These are phyloP conservation scores for Erodium maritimum DNA, from an alignment of 345 rosid genomes.

Conservation along the genomic window DNA sequence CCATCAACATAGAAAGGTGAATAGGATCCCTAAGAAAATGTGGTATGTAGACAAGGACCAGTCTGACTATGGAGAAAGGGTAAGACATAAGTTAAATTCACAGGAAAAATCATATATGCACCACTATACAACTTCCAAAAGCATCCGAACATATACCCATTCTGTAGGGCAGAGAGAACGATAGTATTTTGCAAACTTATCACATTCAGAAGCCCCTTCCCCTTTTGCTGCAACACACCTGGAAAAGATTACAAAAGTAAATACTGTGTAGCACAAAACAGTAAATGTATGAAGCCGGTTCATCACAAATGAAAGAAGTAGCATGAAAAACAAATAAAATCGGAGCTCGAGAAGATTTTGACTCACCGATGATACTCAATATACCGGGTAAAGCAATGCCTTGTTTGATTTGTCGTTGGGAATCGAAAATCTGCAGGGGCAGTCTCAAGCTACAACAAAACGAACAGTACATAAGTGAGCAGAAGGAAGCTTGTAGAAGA, in stretches of 20 bases:
- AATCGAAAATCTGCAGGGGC: constrained; percentile 99
- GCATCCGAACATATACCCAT: constrained; percentile 52
- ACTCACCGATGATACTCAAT: constrained; percentile 83
- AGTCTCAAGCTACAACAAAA: constrained; percentile 65
- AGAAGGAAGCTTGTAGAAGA: constrained; percentile 1
- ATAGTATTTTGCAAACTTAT: constrained; percentile 83
- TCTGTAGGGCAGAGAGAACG: constrained; percentile 94
- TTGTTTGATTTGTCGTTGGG: constrained; percentile 95
- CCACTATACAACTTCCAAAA: neutral
- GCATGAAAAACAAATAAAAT: neutral
- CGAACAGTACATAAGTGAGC: constrained; percentile 3
- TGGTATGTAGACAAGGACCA: neutral
- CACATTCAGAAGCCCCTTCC: constrained; percentile 81
- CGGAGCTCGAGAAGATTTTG: neutral
- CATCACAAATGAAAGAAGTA: neutral
- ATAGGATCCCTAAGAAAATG: neutral
- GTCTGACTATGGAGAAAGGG: too few species aligned
- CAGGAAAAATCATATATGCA: neutral
- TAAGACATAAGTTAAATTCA: neutral
- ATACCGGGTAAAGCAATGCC: constrained; percentile 97
- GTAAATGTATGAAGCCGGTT: neutral
- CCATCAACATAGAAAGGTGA: neutral
- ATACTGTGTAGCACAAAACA: neutral
- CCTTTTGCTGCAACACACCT: constrained; percentile 94
- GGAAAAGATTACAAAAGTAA: constrained; percentile 5